Evolutionary conservation across 495 filamentous ascomycete species (phyloP).

Genomic region (Tuber borchii): DNA sequence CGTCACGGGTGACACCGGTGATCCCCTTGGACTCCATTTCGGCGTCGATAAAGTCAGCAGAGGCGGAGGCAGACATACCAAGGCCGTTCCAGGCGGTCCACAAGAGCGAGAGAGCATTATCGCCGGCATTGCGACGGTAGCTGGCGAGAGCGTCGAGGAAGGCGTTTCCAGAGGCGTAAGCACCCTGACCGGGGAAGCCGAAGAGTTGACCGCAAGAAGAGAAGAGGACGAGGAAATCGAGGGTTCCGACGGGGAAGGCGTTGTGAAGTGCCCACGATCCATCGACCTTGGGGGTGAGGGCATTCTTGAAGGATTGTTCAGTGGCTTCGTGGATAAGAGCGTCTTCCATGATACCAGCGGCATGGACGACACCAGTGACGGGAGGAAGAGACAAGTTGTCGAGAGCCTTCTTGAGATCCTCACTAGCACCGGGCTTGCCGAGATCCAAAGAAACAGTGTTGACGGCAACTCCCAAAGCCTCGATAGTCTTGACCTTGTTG

Average conservation of each 20-base stretch:
- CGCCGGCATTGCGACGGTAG: slow-evolving; percentile 42
- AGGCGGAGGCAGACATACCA: slow-evolving; percentile 43
- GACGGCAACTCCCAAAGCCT: slow-evolving; percentile 4
- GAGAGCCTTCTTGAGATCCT: slow-evolving; percentile 8
- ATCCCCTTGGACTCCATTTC: slow-evolving; percentile 48
- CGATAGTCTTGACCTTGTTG: slow-evolving; percentile 7
- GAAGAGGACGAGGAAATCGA: slow-evolving; percentile 64
- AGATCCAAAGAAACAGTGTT: slow-evolving; percentile 8
- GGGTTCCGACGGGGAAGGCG: slow-evolving; percentile 42
- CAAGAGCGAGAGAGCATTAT: slow-evolving; percentile 46
- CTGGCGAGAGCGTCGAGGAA: slow-evolving; percentile 53
- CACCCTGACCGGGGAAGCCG: slow-evolving; percentile 56
- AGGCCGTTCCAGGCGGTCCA: slow-evolving; percentile 49
- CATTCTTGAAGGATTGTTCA: slow-evolving; percentile 48
- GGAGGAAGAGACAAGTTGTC: slow-evolving; percentile 41
- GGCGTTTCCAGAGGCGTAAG: slow-evolving; percentile 60
- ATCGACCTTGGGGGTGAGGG: slow-evolving; percentile 52
- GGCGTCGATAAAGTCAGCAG: slow-evolving; percentile 45
- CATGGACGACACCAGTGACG: slow-evolving; percentile 53
- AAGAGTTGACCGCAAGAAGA: slow-evolving; percentile 57
- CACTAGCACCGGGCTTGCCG: slow-evolving; percentile 7
- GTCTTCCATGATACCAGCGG: slow-evolving; percentile 49
- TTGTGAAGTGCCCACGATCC: slow-evolving; percentile 57
- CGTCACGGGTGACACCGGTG: slow-evolving; percentile 45
- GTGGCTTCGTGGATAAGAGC: slow-evolving; percentile 54